Evolutionary conservation across 2,329 filamentous ascomycete species (phyloP), one percentile per base, ranked within the genome.

Genomic region (Penicillium freii): DNA sequence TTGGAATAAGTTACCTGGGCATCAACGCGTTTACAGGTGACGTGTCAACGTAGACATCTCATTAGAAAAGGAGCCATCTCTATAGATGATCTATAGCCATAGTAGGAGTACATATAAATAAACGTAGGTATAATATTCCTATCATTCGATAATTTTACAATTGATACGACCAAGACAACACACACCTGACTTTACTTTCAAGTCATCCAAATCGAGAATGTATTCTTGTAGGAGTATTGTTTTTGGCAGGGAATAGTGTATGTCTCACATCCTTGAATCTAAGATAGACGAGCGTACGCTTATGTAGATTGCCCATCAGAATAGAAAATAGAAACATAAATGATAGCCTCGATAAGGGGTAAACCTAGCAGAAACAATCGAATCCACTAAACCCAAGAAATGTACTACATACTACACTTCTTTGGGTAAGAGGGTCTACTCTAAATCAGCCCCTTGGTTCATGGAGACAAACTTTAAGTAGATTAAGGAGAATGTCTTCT

Each of bases 391-490:
- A 15, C 31, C 17, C 10, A 54, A 19, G n/a, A 6, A 13, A 25
- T 40, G 15, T 25, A 19, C 50, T 17, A 21, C n/a, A 15, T 21
- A 40, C 31, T 45, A 42, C 45, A 21, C 19, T 43, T 21, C 17
- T 25, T 13, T 10, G 9, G 49, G 54, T 2, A 54, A 34, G 49
- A 56, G 51, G 31, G 36, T 47, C 49, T 51, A 47, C 21, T 36
- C 31, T 46, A 51, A 34, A 33, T 39, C n/a, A 53, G 34, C 34
- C 23, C 27, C 31, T 33, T 33, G 11, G 11, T 5, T 11, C 5
- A 31, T 4, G 29, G 11, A 43, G 25, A 33, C 6, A 55, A 60
- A 54, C 44, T 33, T 40, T 51, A 58, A 53, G 15, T 27, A 39
- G 21, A 36, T 40, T 31, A 52, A 50, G 44, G 36, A 27, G 19